Conservation (phyloP, 352 stramenopile genomes). For the Phytophthora meadii region DNA sequence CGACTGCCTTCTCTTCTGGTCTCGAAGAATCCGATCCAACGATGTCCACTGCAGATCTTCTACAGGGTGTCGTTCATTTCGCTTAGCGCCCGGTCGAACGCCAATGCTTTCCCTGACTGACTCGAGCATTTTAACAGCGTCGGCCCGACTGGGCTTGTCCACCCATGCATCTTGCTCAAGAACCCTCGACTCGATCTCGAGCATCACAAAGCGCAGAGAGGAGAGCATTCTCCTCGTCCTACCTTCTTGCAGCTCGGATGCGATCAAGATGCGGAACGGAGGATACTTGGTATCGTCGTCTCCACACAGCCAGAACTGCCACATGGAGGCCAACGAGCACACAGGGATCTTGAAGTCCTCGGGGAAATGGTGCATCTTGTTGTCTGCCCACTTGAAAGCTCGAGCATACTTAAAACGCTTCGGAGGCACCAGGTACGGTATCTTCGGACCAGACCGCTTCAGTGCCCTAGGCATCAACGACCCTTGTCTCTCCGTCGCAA, state of each 20-base stretch:
- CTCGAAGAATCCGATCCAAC: conserved; percentile 25
- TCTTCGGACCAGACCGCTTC: conserved; percentile 13
- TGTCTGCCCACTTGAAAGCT: conserved; percentile 28
- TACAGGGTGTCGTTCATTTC: conserved; percentile 15
- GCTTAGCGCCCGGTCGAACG: conserved; percentile 14
- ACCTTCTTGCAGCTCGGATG: conserved; percentile 16
- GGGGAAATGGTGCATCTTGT: conserved; percentile 34
- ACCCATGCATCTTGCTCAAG: conserved; percentile 30
- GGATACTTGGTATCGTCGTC: conserved; percentile 24
- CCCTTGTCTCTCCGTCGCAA: neutral
- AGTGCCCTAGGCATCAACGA: neutral
- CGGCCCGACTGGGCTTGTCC: conserved; percentile 17
- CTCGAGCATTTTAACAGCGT: conserved; percentile 31
- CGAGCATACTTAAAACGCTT: conserved; percentile 26
- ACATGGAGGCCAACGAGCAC: conserved; percentile 21
- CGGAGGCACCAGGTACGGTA: conserved; percentile 10
- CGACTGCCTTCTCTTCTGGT: conserved; percentile 17
- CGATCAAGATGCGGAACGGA: conserved; percentile 26
- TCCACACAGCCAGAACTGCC: conserved; percentile 24
- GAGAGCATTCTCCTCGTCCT: conserved; percentile 16
- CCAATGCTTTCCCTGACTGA: conserved; percentile 24
- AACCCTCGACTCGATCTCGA: conserved; percentile 30
- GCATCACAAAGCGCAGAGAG: conserved; percentile 33
- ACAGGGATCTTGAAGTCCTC: conserved; percentile 20
- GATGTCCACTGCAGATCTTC: conserved; percentile 30